Evolutionary conservation across 2,329 filamentous ascomycete genomes (phyloP), one percentile per base, ranked within the genome.

Genomic region (Ophiocordyceps unilateralis): DNA sequence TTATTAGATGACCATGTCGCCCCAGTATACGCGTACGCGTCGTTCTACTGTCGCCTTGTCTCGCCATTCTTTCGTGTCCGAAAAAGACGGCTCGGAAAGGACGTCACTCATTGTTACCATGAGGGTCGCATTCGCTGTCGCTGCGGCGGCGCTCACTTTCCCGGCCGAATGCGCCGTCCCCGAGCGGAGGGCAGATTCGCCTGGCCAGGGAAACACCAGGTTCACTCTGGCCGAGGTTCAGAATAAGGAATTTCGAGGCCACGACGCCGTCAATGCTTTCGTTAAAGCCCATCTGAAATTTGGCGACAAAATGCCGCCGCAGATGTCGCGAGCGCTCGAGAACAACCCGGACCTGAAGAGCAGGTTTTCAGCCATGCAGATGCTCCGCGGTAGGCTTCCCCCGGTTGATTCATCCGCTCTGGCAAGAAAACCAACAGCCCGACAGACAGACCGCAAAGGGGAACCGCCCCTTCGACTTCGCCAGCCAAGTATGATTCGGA

Each of bases 401-500:
- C 12, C 3, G 22, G 5, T 5, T 32, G 3, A 0, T 20, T n/a
- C 26, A 1, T 42, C 14, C 15, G 12, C 38, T n/a, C 26, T 19
- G 19, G 12, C 2, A 11, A n/a, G 28, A n/a, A 19, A 32, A 7
- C 30, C 37, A n/a, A 40, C 30, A 47, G 11, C 44, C 10, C 2
- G 3, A 19, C 5, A 47, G 51, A 44, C 34, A 42, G 34, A 1
- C 36, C 43, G 11, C 38, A 45, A 39, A 54, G 45, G 17, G 61
- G 55, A 2, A 48, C 48, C 10, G 53, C 51, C 2, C 20, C 45
- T 19, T 53, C 54, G 5, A 49, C 54, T 6, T 53, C 54, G 3
- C 54, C 64, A 1, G 47, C 51, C 23, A 56, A 57, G 41, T 52
- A 65, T 40, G 76, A 81, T 48, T 60, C 62, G 4, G 68, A 78